These are phyloP conservation scores for Bacidia rubella DNA, from an alignment of 495 filamentous ascomycete genomes.

Conservation along the genomic window DNA sequence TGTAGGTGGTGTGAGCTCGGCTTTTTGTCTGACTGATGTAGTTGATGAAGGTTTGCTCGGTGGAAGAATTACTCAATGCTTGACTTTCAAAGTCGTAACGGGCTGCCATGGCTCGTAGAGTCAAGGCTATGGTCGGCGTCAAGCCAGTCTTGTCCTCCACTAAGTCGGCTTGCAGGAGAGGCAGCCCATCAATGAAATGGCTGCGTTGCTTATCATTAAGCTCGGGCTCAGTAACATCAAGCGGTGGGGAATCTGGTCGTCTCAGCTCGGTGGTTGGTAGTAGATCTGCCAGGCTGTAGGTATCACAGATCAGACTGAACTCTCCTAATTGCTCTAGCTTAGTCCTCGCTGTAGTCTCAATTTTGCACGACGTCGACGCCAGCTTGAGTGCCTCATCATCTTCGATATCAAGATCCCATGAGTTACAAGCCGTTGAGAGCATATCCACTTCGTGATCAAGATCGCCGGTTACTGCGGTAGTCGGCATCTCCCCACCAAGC, in stretches of 20 bases:
- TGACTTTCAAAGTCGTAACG: background rate
- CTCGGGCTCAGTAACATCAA: slow-evolving; percentile 50
- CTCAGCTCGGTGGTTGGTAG: slow-evolving; percentile 1
- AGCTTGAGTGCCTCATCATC: slow-evolving; percentile 26
- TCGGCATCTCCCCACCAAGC: slow-evolving; percentile 42
- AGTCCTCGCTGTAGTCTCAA: background rate
- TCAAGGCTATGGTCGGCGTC: slow-evolving; percentile 24
- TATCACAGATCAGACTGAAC: slow-evolving; percentile 11
- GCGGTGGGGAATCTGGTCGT: background rate
- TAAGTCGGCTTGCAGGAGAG: slow-evolving; percentile 42
- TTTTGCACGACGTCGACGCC: background rate
- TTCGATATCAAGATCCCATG: slow-evolving; percentile 38
- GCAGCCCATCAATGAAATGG: slow-evolving; percentile 51
- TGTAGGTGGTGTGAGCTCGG: background rate
- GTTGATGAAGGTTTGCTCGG: background rate
- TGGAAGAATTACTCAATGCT: background rate
- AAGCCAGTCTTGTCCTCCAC: slow-evolving; percentile 28
- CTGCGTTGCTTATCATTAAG: slow-evolving; percentile 43
- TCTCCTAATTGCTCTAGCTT: background rate
- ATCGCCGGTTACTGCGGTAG: slow-evolving; percentile 10
- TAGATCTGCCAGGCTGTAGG: slow-evolving; percentile 15
- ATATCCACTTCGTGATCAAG: slow-evolving; percentile 37
- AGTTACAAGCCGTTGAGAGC: slow-evolving; percentile 38
- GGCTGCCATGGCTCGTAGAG: slow-evolving; percentile 20
- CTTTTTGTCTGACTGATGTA: slow-evolving; percentile 3